Percentiles rank a stretch among this genome's conserved stretches.
These are phyloP conservation scores for Yamadazyma dendronema DNA, from an alignment of 1,139 yeast genomes.

Conservation along the genomic window DNA sequence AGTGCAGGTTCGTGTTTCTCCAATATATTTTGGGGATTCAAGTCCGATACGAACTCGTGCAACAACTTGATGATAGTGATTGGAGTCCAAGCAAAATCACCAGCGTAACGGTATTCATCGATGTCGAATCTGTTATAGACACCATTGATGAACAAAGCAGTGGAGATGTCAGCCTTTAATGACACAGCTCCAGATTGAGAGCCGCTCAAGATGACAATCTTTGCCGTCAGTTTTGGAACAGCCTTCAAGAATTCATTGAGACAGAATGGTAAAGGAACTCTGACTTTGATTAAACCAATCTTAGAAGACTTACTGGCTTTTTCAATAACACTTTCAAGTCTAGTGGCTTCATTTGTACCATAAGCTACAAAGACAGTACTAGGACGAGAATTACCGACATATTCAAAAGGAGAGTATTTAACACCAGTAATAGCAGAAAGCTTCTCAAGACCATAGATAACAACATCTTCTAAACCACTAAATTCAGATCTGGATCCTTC, in stretches of 20 bases:
- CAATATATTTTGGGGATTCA: slow-evolving; percentile 22
- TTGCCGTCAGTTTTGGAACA: slow-evolving; percentile 58
- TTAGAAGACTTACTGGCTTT: slow-evolving; percentile 30
- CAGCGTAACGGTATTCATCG: slow-evolving; percentile 51
- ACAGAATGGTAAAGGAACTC: slow-evolving; percentile 80
- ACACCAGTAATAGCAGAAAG: slow-evolving; percentile 62
- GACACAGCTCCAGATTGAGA: slow-evolving; percentile 30
- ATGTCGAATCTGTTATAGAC: slow-evolving; percentile 40
- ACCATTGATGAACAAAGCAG: slow-evolving; percentile 62
- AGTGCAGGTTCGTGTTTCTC: slow-evolving; percentile 5
- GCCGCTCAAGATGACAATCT: slow-evolving; percentile 56
- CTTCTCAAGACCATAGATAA: slow-evolving; percentile 41
- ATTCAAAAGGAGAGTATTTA: slow-evolving; percentile 66
- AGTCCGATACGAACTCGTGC: slow-evolving; percentile 37
- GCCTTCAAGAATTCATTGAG: slow-evolving; percentile 54
- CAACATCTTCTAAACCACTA: slow-evolving; percentile 16
- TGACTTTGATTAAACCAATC: slow-evolving; percentile 67
- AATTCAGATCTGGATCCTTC: slow-evolving; percentile 12
- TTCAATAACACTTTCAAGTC: slow-evolving; percentile 47
- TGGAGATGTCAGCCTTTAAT: slow-evolving; percentile 69
- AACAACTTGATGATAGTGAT: slow-evolving; percentile 51
- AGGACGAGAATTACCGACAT: slow-evolving; percentile 60
- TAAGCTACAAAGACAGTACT: slow-evolving; percentile 73
- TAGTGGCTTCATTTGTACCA: slow-evolving; percentile 67
- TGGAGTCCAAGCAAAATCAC: slow-evolving; percentile 58